Conservation (phyloP, 192 early-diverging fungal genomes). For the Coemansia asiatica region DNA sequence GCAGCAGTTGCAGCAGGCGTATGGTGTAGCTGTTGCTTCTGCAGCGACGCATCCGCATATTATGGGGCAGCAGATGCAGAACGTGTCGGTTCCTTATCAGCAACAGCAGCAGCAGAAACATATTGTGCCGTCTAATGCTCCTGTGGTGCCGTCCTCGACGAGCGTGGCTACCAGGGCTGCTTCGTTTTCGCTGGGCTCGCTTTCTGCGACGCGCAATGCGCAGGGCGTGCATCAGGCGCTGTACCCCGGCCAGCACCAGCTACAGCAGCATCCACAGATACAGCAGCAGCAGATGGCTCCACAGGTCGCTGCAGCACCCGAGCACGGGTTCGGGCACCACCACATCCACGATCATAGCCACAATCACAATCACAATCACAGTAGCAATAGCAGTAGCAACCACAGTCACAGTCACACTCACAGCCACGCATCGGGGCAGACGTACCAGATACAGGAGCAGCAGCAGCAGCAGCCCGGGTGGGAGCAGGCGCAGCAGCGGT, state of each 20-base stretch:
- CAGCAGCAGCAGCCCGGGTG: not conserved
- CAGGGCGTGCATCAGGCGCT: conserved; percentile 1
- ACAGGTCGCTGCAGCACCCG: conserved; percentile 8
- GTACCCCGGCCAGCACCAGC: conserved; percentile 15
- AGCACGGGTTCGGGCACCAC: conserved; percentile 13
- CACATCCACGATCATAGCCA: conserved; percentile 6
- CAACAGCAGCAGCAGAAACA: conserved; percentile 27
- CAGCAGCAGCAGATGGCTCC: conserved; percentile 10
- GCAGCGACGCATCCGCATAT: conserved; percentile 9
- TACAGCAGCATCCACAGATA: conserved; percentile 10
- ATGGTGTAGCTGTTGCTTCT: conserved; percentile 3
- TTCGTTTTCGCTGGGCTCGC: conserved; percentile 42
- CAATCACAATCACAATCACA: conserved; percentile 7
- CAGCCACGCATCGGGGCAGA: not conserved
- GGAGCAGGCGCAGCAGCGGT: conserved; percentile 17
- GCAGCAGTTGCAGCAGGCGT: not conserved
- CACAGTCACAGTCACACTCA: conserved; percentile 17
- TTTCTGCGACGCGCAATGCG: conserved; percentile 2
- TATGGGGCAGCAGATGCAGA: conserved; percentile 19
- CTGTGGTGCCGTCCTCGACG: conserved; percentile 26
- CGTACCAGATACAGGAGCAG: not conserved
- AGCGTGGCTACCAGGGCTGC: conserved; percentile 49
- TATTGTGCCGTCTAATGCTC: conserved; percentile 49
- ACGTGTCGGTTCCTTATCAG: conserved; percentile 16
- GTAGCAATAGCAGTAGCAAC: conserved; percentile 10